These are phyloP conservation scores for Marvania coccoides DNA, from an alignment of 139 green algal species.

Conservation along the genomic window DNA sequence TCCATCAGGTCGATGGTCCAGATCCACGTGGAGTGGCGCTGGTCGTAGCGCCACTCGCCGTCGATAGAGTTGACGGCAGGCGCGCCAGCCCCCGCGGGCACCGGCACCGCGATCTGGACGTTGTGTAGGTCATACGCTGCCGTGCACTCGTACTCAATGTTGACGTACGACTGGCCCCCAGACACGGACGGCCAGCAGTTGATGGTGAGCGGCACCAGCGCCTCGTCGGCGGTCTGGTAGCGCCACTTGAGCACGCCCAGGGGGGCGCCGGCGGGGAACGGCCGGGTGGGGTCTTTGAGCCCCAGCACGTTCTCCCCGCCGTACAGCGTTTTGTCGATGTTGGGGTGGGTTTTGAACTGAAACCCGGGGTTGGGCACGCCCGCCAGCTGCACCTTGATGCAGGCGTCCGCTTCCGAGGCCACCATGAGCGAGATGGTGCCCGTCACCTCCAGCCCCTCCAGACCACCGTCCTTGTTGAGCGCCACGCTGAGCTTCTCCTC, in stretches of 20 bases:
- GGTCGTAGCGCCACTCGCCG: slow-evolving; percentile 82
- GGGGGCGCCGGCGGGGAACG: slow-evolving; percentile 81
- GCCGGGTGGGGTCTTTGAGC: slow-evolving; percentile 86
- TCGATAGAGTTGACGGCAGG: slow-evolving; percentile 52
- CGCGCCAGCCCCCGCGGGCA: slow-evolving; percentile 35
- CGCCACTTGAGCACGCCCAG: slow-evolving; percentile 98
- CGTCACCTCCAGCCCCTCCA: slow-evolving; percentile 93
- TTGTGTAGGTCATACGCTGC: slow-evolving; percentile 82
- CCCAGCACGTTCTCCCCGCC: slow-evolving; percentile 59
- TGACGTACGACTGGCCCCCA: slow-evolving; percentile 82
- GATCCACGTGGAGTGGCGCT: slow-evolving; percentile 49
- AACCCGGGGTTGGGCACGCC: slow-evolving; percentile 62
- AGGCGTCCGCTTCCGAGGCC: slow-evolving; percentile 59
- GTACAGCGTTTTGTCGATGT: slow-evolving; percentile 97
- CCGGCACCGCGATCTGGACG: slow-evolving; percentile 86
- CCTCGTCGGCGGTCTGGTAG: slow-evolving; percentile 65
- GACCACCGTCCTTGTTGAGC: slow-evolving; percentile 85
- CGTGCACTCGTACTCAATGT: slow-evolving; percentile 95
- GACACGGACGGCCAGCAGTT: slow-evolving; percentile 94
- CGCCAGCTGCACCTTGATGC: slow-evolving; percentile 52
- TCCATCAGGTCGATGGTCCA: slow-evolving; percentile 94
- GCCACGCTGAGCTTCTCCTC: slow-evolving; percentile 79
- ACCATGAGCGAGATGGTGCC: slow-evolving; percentile 79
- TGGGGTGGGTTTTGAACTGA: slow-evolving; percentile 99
- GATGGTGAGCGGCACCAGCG: slow-evolving; percentile 59